Base-by-base conservation (phyloP, 495 filamentous ascomycete species). In the Talaromyces liani region DNA sequence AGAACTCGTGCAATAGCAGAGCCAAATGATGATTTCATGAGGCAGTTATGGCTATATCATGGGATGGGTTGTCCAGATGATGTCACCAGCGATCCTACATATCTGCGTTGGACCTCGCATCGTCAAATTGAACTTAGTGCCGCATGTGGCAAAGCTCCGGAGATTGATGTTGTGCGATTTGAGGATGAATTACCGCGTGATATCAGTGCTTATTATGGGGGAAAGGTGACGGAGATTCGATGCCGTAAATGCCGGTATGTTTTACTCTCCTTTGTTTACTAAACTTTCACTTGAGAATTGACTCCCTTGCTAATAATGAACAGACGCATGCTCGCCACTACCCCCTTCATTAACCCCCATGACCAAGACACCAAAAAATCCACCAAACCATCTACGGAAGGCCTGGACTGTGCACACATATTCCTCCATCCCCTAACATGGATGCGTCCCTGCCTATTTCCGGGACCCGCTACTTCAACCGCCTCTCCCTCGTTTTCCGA, bases 371-470 rank as follows among this genome's bases (percentile, higher is more conserved):
- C 66, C 10, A 31, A 74, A 45, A 64, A n/a, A 10, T 9, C 14
- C 33, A 55, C 58, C 57, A 68, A 12, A 58, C 20, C 20, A 18
- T 27, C 53, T 14, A 16, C 63, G 67, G 62, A 36, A 24, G 7
- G 6, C 14, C 9, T 71, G 34, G 69, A 75, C 27, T 98, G 93
- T 68, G 86, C 88, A 5, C 94, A 98, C 70, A 82, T 91, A 65
- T 97, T 96, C 73, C 71, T 98, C 60, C 91, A 97, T 62, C 91
- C 92, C 2, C 81, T 98, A 20, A 90, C 87, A 20, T 98, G 93
- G 95, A 98, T 98, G 94, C 84, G 88, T 2, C 80, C 87, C 0
- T 87, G 85, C 66, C 83, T 98, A 14, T 80, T 78, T 64, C 76
- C 77, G 7, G 63, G 67, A 41, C 29, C 49, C 47, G 20, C 12